Evolutionary conservation across 257 asterid species (phyloP), one percentile per base, ranked within the genome.

Genomic region (Penstemon barbatus): DNA sequence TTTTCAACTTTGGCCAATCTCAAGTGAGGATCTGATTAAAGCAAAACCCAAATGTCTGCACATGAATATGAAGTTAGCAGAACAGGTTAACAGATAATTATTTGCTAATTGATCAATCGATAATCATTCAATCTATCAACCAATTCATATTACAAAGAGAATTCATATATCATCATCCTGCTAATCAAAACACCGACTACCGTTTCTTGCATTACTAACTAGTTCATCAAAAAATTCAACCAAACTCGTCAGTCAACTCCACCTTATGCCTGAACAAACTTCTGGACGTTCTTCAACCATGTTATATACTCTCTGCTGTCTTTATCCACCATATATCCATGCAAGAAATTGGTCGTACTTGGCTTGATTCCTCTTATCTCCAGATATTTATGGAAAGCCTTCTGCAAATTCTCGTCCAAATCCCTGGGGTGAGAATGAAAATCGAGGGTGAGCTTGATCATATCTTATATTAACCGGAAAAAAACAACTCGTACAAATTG

Each of bases 361-460:
- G 97, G 91, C 60, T 83, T 89, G 67, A 94, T 72, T 70, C 97
- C 99, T 78, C 97, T 80, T 6, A 84, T 78, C 80, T 94, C 97
- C 51, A 94, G 78, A 78, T 91, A 94, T 89, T 91, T 91, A 83
- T 80, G 91, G 83, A 94, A 94, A 46, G 96, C 94, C 82, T 89
- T 86, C 88, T 91, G 97, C 83, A 94, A 76, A 75, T 89, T 91
- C 79, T 94, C 97, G 53, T 94, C 99, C 91, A 94, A 84, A 68
- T 91, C 96, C 75, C 97, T 89, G 75, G 39, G 42, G 39, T 61
- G 63, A 66, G 1, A 37, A 13, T 8, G 36, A 45, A 42, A 25
- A 58, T 6, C 18, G 18, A 25, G 33, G 2, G 33, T 25, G 33
- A 25, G 33, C 2, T 25, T 25, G 33, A 25, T 25, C 33, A 1